A percentile compares a stretch with the other conserved stretches of the same genome.
phyloP scores from a whole-genome alignment of 1,284 basidiomycete species.

The Rhodofomes roseus region DNA sequence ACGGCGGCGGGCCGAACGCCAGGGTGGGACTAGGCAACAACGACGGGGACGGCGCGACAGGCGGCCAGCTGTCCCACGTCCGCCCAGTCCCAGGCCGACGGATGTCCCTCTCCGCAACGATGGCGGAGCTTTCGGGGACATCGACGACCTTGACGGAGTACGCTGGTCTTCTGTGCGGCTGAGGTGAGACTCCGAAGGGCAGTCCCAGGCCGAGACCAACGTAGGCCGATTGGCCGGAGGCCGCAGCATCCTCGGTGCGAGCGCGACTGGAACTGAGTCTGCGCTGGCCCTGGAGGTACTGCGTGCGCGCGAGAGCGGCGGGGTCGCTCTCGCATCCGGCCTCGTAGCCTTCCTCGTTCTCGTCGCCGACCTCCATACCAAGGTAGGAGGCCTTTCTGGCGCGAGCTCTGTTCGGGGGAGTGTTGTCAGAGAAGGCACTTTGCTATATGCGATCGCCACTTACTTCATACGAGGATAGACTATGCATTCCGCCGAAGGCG shows the following conservation, averaged over 20 bases:
- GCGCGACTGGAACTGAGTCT: neutral
- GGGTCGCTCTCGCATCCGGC: neutral
- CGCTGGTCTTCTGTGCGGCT: neutral
- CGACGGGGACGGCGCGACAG: neutral
- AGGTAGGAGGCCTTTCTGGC: neutral
- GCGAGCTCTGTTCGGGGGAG: neutral
- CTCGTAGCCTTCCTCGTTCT: neutral
- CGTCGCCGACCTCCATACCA: neutral
- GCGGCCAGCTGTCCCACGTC: conserved; percentile 1
- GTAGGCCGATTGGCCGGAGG: neutral
- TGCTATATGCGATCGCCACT: neutral
- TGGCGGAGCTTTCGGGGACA: neutral
- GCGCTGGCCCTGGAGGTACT: neutral
- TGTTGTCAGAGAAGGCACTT: neutral
- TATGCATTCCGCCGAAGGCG: neutral
- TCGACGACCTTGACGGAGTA: neutral
- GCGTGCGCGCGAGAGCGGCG: neutral
- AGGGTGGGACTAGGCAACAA: neutral
- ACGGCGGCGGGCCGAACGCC: neutral
- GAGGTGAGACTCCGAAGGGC: neutral
- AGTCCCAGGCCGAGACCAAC: neutral
- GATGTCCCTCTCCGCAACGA: neutral
- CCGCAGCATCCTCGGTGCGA: neutral
- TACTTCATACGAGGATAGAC: neutral
- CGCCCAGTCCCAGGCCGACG: neutral